Conservation (phyloP, 352 stramenopile species). For the Aphanomyces astaci region DNA sequence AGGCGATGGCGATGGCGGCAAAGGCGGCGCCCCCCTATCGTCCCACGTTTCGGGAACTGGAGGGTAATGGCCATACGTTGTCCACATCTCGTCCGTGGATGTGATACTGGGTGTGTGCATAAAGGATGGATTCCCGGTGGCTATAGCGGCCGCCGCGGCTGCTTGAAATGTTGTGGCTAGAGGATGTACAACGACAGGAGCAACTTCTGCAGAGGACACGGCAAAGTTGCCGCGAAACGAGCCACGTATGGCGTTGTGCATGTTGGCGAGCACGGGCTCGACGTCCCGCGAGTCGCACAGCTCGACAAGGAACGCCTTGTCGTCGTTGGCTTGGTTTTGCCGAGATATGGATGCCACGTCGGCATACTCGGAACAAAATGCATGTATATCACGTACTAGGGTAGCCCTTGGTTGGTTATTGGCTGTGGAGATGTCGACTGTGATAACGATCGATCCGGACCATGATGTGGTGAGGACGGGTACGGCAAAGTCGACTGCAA, state of each 20-base stretch:
- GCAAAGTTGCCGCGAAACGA: conserved; percentile 38
- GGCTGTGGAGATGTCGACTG: conserved; percentile 24
- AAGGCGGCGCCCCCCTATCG: too few relatives aligned
- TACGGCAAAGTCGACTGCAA: conserved; percentile 45
- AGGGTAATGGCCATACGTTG: too few relatives aligned
- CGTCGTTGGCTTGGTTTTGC: conserved; percentile 35
- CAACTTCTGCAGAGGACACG: conserved; percentile 34
- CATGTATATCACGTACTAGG: too few relatives aligned
- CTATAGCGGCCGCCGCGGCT: neutral
- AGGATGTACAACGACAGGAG: conserved; percentile 47
- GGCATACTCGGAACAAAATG: too few relatives aligned
- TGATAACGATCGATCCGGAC: conserved; percentile 37
- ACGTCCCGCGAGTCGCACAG: conserved; percentile 64
- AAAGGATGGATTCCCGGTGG: too few relatives aligned
- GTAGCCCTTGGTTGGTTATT: too few relatives aligned
- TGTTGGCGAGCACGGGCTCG: conserved; percentile 31
- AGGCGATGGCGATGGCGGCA: too few relatives aligned
- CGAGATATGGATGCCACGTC: conserved; percentile 62
- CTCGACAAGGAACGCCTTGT: conserved; percentile 72
- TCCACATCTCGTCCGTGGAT: too few relatives aligned
- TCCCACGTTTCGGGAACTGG: too few relatives aligned
- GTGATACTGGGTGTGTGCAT: too few relatives aligned
- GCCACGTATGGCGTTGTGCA: conserved; percentile 31
- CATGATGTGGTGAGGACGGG: conserved; percentile 55
- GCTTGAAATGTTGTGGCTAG: conserved; percentile 31